A percentile compares a stretch with the other conserved stretches of the same genome.
Evolutionary conservation across 2,329 filamentous ascomycete species (phyloP).

Genomic region (Phialocephala subalpina): DNA sequence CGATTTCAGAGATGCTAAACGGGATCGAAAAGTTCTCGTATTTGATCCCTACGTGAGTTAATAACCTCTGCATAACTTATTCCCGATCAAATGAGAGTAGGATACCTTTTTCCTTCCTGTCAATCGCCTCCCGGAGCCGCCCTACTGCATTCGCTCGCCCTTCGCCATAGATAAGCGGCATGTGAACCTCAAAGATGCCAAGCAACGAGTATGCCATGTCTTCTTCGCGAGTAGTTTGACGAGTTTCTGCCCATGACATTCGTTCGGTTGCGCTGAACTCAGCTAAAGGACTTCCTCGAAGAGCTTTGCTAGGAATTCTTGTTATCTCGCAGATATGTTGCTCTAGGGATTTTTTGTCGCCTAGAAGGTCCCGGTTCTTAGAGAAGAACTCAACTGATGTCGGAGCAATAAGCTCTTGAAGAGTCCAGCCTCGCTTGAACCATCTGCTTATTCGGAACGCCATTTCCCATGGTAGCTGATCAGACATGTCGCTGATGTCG

Average conservation of each 20-base stretch:
- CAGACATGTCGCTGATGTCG: no score
- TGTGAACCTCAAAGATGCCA: slow-evolving; percentile 52
- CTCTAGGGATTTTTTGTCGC: neutral
- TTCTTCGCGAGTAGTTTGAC: slow-evolving; percentile 4
- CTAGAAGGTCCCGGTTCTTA: neutral
- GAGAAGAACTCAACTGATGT: slow-evolving; percentile 17
- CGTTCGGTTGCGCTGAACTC: slow-evolving; percentile 2
- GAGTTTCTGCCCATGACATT: slow-evolving; percentile 1
- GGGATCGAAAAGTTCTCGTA: no score
- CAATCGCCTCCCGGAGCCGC: no score
- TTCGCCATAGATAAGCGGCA: slow-evolving; percentile 52
- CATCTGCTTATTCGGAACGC: no score
- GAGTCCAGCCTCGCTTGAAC: no score
- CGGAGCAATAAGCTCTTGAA: slow-evolving; percentile 1
- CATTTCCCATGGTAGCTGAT: no score
- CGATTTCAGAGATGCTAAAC: no score
- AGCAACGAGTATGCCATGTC: slow-evolving; percentile 33
- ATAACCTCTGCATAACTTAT: no score
- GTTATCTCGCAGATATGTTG: slow-evolving; percentile 12
- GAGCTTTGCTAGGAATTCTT: slow-evolving; percentile 5
- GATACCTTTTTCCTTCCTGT: no score
- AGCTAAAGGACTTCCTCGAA: slow-evolving; percentile 6
- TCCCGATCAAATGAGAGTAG: no score
- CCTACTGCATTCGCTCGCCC: slow-evolving; percentile 42
- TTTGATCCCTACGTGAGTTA: no score